Evolutionary conservation across 495 filamentous ascomycete genomes (phyloP).

Genomic region (Xylaria nigripes): DNA sequence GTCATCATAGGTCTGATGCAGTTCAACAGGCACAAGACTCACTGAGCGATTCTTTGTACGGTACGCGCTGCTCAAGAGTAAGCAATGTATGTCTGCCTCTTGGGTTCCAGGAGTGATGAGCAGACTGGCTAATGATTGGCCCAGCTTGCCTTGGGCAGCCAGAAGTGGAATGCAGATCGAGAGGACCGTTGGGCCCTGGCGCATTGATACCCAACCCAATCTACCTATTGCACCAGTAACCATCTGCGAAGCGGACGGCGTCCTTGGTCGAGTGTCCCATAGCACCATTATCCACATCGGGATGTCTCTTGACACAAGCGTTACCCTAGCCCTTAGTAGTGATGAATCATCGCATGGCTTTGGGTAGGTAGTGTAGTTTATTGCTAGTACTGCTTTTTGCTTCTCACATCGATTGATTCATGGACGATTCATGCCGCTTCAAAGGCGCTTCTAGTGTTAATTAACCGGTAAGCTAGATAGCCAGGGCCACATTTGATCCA

Average conservation of each 20-base stretch:
- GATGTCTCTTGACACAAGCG: not conserved
- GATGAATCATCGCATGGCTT: conserved; percentile 1
- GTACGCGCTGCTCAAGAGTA: conserved; percentile 3
- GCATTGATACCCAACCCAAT: conserved; percentile 31
- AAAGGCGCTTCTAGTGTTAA: not conserved
- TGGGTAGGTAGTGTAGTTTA: not conserved
- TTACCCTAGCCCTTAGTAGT: not conserved
- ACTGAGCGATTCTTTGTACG: not conserved
- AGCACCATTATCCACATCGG: not conserved
- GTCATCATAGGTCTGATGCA: not conserved
- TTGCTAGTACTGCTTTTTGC: not conserved
- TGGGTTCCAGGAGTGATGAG: not conserved
- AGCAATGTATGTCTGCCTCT: not conserved
- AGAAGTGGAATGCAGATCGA: conserved; percentile 15
- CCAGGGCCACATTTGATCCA: not conserved
- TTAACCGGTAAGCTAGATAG: not conserved
- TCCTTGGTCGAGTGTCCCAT: conserved; percentile 4
- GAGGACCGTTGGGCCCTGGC: conserved; percentile 21
- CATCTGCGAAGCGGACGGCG: conserved; percentile 12
- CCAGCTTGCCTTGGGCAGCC: conserved; percentile 21
- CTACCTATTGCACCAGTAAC: conserved; percentile 1
- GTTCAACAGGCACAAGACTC: not conserved
- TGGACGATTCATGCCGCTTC: not conserved
- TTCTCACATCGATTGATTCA: not conserved
- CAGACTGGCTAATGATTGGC: conserved; percentile 8